These are phyloP conservation scores for Pseudogymnoascus sp. DNA, from an alignment of 2,329 filamentous ascomycete genomes.

Conservation along the genomic window DNA sequence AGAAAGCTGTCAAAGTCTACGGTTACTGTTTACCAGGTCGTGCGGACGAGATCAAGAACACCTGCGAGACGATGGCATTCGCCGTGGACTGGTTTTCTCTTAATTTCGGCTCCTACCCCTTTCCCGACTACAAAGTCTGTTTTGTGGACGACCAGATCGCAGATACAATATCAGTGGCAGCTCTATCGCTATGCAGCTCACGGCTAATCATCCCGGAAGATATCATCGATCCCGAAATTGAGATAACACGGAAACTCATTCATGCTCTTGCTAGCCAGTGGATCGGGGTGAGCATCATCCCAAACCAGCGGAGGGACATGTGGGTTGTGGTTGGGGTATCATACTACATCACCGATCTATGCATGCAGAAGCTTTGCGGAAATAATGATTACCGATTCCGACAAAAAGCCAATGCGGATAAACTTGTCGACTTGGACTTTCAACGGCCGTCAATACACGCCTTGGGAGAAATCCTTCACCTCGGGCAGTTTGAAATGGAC, in stretches of 20 bases:
- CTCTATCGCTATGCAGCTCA: constrained; percentile 79
- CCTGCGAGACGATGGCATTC: constrained; percentile 73
- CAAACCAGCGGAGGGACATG: constrained; percentile 68
- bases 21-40: constrained; percentile 85
- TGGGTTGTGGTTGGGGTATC: constrained; percentile 89
- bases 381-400: constrained; percentile 92
- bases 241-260: constrained; percentile 70
- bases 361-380: constrained; percentile 82
- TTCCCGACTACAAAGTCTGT: constrained; percentile 82
- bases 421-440: constrained; percentile 71
- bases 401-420: constrained; percentile 76
- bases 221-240: constrained; percentile 76
- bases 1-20: constrained; percentile 79
- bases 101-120: constrained; percentile 84
- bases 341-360: constrained; percentile 90
- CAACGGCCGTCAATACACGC: constrained; percentile 74
- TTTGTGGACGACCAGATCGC: constrained; percentile 84
- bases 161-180: constrained; percentile 70
- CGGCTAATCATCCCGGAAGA: constrained; percentile 76
- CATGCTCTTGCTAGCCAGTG: constrained; percentile 85
- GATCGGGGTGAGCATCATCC: constrained; percentile 87
- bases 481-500: constrained; percentile 78
- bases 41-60: constrained; percentile 74
- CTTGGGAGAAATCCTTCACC: constrained; percentile 65
- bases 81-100: constrained; percentile 88